Conservation (phyloP, 1,284 basidiomycete species). For the Leccinum insolens region DNA sequence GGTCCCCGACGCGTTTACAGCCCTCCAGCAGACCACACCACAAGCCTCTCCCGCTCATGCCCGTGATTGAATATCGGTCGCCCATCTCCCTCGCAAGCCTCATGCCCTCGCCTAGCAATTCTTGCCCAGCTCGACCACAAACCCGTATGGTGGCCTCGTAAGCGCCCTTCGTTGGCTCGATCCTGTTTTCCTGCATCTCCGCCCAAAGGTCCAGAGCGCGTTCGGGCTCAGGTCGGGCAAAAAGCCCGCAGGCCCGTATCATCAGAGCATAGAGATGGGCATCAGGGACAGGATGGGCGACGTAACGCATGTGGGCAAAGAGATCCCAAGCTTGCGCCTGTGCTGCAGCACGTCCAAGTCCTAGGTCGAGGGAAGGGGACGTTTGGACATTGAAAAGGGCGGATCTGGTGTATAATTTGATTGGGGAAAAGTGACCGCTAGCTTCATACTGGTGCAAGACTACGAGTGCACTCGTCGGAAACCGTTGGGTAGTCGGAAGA, state of each 20-base stretch:
- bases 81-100: conserved; percentile 82
- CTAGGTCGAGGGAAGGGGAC: conserved; percentile 38
- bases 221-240: conserved; percentile 73
- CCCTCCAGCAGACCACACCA: conserved; percentile 89
- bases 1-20: conserved; percentile 84
- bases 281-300: conserved; percentile 85
- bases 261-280: conserved; percentile 79
- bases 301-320: conserved; percentile 94
- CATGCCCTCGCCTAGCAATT: conserved; percentile 77
- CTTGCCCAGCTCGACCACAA: conserved; percentile 64
- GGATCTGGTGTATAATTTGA: conserved; percentile 63
- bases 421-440: conserved; percentile 57
- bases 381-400: conserved; percentile 54
- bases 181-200: conserved; percentile 78
- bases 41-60: conserved; percentile 43
- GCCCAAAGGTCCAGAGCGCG: conserved; percentile 92
- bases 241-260: conserved; percentile 83
- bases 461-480: conserved; percentile 59
- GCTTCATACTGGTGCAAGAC: conserved; percentile 70
- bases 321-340: conserved; percentile 89
- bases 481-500: conserved; percentile 27
- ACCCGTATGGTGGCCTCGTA: conserved; percentile 87
- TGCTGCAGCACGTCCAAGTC: conserved; percentile 36
- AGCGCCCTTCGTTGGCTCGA: conserved; percentile 63
- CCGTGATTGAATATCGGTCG: conserved; percentile 38